Evolutionary conservation across 192 early-diverging fungal genomes (phyloP).

Genomic region (Phycomyces blakesleeanus): DNA sequence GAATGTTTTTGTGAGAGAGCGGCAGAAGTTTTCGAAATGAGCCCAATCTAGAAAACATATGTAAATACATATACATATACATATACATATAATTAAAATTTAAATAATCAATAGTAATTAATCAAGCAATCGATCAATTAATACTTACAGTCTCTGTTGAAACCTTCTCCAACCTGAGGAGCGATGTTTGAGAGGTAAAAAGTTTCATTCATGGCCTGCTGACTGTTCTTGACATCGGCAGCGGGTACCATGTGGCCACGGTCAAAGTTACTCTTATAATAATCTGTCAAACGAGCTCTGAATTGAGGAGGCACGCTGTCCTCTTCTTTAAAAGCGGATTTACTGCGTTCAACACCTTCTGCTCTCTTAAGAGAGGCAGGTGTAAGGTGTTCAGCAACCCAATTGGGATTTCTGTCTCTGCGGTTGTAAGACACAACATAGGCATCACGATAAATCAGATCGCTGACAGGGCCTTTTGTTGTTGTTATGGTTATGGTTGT

Average conservation of each 20-base stretch:
- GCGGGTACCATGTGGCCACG: slow-evolving; percentile 93
- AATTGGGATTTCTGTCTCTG: slow-evolving; percentile 68
- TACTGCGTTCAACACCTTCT: slow-evolving; percentile 56
- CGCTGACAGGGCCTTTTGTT: slow-evolving; percentile 74
- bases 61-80: not conserved
- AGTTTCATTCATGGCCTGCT: slow-evolving; percentile 79
- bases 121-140: too few relatives aligned
- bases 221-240: slow-evolving; percentile 72
- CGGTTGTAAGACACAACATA: slow-evolving; percentile 80
- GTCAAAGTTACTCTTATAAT: slow-evolving; percentile 78
- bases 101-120: not conserved
- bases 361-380: slow-evolving; percentile 50
- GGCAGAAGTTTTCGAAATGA: slow-evolving; percentile 77
- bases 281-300: slow-evolving; percentile 75
- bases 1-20: slow-evolving; percentile 65
- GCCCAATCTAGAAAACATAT: slow-evolving; percentile 68
- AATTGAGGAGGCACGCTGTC: slow-evolving; percentile 63
- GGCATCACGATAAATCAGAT: slow-evolving; percentile 60
- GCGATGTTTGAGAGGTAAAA: slow-evolving; percentile 80
- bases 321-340: slow-evolving; percentile 84
- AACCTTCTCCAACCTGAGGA: slow-evolving; percentile 79
- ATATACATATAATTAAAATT: not conserved
- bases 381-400: slow-evolving; percentile 73
- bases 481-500: too few relatives aligned
- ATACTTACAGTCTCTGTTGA: slow-evolving; percentile 82